phyloP scores from a whole-genome alignment of 441 rosid species.

The Sinapis alba region DNA sequence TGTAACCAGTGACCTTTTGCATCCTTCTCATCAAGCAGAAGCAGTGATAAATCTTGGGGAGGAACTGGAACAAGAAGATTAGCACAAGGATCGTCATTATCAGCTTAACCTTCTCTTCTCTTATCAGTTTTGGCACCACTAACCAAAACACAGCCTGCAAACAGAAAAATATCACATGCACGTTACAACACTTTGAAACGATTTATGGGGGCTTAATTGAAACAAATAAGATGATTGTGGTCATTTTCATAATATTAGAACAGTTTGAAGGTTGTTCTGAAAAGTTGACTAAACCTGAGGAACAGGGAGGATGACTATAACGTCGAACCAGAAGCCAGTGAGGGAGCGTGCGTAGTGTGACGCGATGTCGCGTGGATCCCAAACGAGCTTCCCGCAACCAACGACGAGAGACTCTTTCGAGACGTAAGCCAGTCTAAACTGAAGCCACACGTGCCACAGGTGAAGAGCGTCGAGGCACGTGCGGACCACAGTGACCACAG shows the following conservation, averaged over 20 bases:
- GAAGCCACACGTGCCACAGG: constrained; percentile 66
- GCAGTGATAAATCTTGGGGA: constrained; percentile 74
- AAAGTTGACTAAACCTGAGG: constrained; percentile 57
- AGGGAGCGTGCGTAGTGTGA: constrained; percentile 56
- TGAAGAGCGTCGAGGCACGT: constrained; percentile 60
- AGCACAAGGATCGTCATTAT: constrained; percentile 54
- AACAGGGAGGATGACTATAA: constrained; percentile 66
- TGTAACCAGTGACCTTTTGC: constrained; percentile 74
- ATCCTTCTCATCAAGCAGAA: constrained; percentile 61
- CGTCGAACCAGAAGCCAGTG: constrained; percentile 73
- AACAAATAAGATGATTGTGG: background rate
- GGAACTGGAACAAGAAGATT: constrained; percentile 65
- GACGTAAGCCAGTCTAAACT: constrained; percentile 70
- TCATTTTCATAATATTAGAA: background rate
- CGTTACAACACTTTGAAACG: background rate
- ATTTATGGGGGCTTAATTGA: background rate
- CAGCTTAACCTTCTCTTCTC: constrained; percentile 49
- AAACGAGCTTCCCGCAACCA: constrained; percentile 82
- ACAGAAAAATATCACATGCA: background rate
- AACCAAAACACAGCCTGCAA: constrained; percentile 74
- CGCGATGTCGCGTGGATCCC: constrained; percentile 76
- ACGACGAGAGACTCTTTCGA: constrained; percentile 64
- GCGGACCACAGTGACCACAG: constrained; percentile 51
- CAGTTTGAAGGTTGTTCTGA: constrained; percentile 5
- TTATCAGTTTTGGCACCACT: constrained; percentile 54